Conservation (phyloP, 2,329 filamentous ascomycete genomes). For the Talaromyces sp. region DNA sequence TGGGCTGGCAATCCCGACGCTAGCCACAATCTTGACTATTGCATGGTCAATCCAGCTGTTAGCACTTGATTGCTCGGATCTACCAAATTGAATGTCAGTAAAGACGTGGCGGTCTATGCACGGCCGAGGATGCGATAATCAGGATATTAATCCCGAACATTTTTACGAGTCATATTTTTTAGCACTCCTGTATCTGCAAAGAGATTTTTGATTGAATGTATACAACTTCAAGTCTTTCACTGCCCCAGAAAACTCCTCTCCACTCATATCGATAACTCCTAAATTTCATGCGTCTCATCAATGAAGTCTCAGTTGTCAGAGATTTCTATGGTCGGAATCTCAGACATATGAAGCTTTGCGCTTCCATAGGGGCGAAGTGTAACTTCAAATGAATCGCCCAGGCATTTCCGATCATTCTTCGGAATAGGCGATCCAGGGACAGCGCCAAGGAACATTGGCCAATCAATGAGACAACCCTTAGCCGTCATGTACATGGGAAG, state of each 20-base stretch:
- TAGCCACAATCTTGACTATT: neutral
- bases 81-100: too few relatives aligned
- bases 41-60: neutral
- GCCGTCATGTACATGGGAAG: slow-evolving; percentile 43
- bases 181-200: too few relatives aligned
- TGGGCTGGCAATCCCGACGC: neutral
- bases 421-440: slow-evolving; percentile 37
- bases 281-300: too few relatives aligned
- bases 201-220: too few relatives aligned
- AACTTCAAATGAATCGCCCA: slow-evolving; percentile 37
- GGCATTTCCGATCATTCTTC: slow-evolving; percentile 35
- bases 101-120: too few relatives aligned
- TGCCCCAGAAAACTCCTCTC: too few relatives aligned
- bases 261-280: too few relatives aligned
- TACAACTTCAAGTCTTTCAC: too few relatives aligned
- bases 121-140: too few relatives aligned
- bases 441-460: slow-evolving; percentile 38
- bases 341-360: slow-evolving; percentile 52
- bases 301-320: neutral
- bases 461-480: slow-evolving; percentile 44
- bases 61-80: too few relatives aligned
- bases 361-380: slow-evolving; percentile 52
- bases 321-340: slow-evolving; percentile 36
- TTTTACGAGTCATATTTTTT: too few relatives aligned
- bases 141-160: too few relatives aligned